Percentiles rank a stretch among this genome's conserved stretches.
These are phyloP conservation scores for Lecanicillium sp. DNA, from an alignment of 2,329 filamentous ascomycete genomes.

Conservation along the genomic window DNA sequence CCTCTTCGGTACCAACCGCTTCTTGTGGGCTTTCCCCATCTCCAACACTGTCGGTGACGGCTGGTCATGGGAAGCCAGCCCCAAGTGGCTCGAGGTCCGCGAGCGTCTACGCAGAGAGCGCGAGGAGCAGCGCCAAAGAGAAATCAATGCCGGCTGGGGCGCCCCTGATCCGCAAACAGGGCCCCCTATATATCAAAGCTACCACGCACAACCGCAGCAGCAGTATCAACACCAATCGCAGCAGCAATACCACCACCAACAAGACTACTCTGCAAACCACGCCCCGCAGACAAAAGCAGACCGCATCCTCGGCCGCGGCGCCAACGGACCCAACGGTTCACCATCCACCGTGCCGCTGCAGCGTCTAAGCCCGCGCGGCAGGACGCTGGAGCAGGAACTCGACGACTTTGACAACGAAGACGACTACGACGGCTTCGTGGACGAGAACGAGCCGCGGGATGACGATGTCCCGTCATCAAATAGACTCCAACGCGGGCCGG, in stretches of 20 bases:
- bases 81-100: conserved; percentile 66
- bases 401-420: conserved; percentile 31
- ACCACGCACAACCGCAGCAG: conserved; percentile 17
- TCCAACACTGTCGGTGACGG: conserved; percentile 85
- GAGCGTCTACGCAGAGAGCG: conserved; percentile 53
- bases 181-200: conserved; percentile 14
- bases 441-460: conserved; percentile 19
- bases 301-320: conserved; percentile 49
- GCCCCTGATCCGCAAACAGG: conserved; percentile 20
- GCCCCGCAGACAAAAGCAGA: conserved; percentile 45
- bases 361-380: conserved; percentile 38
- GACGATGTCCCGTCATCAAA: conserved; percentile 17
- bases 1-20: conserved; percentile 67
- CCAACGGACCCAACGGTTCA: conserved; percentile 38
- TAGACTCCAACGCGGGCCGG: conserved; percentile 34
- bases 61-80: conserved; percentile 86
- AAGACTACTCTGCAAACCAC: neutral
- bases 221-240: conserved; percentile 15
- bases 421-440: conserved; percentile 17
- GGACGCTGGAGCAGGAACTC: conserved; percentile 34
- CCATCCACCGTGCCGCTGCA: conserved; percentile 32
- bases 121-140: conserved; percentile 53
- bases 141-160: conserved; percentile 63
- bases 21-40: conserved; percentile 74
- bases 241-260: neutral